These are phyloP conservation scores for Mrakiaceae sp. DNA, from an alignment of 1,284 basidiomycete genomes.

Conservation along the genomic window DNA sequence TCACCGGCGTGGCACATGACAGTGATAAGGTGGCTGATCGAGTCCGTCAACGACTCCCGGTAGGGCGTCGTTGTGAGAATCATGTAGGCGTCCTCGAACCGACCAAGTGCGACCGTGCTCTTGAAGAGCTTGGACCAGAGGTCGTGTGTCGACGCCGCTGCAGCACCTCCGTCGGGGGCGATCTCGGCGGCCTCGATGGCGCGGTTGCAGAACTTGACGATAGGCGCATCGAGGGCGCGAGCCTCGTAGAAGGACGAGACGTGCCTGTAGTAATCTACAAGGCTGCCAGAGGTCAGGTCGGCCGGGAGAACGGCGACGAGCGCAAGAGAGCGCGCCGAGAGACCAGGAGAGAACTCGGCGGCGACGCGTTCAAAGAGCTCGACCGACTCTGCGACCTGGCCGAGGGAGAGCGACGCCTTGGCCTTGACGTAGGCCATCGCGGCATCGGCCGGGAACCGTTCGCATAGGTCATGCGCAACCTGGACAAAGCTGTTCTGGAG, in stretches of 20 bases:
- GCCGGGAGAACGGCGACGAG: conserved; percentile 22
- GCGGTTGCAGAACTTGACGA: conserved; percentile 60
- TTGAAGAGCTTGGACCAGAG: conserved; percentile 71
- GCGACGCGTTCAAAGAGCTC: conserved; percentile 61
- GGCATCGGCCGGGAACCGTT: conserved; percentile 62
- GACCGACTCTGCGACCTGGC: conserved; percentile 61
- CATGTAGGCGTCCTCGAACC: conserved; percentile 77
- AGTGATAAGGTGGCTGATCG: conserved; percentile 57
- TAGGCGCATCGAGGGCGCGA: conserved; percentile 45
- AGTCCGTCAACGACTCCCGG: conserved; percentile 48
- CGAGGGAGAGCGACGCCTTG: conserved; percentile 55
- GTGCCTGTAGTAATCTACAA: conserved; percentile 59
- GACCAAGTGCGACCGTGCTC: conserved; percentile 56
- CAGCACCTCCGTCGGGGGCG: not conserved
- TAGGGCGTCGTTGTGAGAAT: conserved; percentile 60
- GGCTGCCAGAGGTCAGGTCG: not conserved
- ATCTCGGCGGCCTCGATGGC: conserved; percentile 52
- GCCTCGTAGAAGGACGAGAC: conserved; percentile 60
- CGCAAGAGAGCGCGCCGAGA: not conserved
- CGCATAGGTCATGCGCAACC: conserved; percentile 52
- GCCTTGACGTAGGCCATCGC: conserved; percentile 63
- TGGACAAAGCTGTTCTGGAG: conserved; percentile 53
- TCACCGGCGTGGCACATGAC: conserved; percentile 87
- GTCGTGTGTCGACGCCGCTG: conserved; percentile 38
- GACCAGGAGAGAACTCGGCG: conserved; percentile 58